Evolutionary conservation across 2,329 filamentous ascomycete species (phyloP).

Genomic region (Diplodia intermedia): DNA sequence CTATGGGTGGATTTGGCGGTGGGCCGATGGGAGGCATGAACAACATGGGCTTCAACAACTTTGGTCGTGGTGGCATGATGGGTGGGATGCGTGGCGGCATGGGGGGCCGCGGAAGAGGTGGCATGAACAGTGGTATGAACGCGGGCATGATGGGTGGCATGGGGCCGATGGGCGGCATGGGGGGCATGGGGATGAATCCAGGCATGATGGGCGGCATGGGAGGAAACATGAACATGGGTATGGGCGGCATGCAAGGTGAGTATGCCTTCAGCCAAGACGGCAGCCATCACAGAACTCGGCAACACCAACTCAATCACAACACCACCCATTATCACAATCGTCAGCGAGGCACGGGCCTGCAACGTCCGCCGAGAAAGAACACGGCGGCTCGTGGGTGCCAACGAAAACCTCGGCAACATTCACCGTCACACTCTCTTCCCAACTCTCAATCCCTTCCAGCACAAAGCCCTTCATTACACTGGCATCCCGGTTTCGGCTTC

Average conservation of each 20-base stretch:
- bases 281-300: conserved; percentile 12
- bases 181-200: conserved; percentile 55
- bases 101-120: conserved; percentile 46
- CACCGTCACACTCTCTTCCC: neutral
- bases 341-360: conserved; percentile 3
- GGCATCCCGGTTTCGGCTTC: conserved; percentile 1
- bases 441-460: neutral
- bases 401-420: conserved; percentile 22
- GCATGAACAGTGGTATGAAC: conserved; percentile 47
- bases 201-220: conserved; percentile 36
- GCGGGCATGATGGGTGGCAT: conserved; percentile 46
- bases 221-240: conserved; percentile 57
- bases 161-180: conserved; percentile 53
- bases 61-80: conserved; percentile 54
- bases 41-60: conserved; percentile 43
- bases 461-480: neutral
- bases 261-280: conserved; percentile 16
- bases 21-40: conserved; percentile 36
- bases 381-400: neutral
- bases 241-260: conserved; percentile 52
- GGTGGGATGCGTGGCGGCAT: conserved; percentile 54
- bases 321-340: conserved; percentile 9
- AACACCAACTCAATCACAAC: conserved; percentile 20
- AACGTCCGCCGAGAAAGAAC: neutral
- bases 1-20: conserved; percentile 37